Evolutionary conservation across 169 alveolate genomes (phyloP), one percentile per base, ranked within the genome.

Genomic region (Cryptosporidium bovis): DNA sequence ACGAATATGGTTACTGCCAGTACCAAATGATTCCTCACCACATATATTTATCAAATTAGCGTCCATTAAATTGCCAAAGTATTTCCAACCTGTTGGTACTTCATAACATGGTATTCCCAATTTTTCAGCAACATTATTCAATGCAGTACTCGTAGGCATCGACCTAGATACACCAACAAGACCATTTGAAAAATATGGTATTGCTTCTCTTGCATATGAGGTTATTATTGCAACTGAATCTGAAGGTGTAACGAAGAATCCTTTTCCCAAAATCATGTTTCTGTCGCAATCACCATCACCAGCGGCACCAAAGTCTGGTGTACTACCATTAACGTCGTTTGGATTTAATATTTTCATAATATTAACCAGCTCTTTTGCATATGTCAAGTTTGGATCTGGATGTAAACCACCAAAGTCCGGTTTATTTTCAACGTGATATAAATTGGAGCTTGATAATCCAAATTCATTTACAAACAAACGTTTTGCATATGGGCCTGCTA

Each of bases 31-130:
- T 90, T 97, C 99, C 87, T 97, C 99, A 33, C 99, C 99, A 83
- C 99, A 96, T 27, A 96, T 82, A 44, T 91, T 90, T 34, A 96
- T 92, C 85, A 91, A 92, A 40, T 95, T 97, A 53, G 98, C 97
- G 90, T 97, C 99, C 97, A 97, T 96, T 69, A 97, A 92, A 84
- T 97, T 97, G 20, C 99, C 98, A 83, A 97, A 97, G 94, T 94
- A 97, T 91, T 97, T 97, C 99, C 99, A 97, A 2, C 99, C 99
- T 3, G 99, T 97, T 20, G 99, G 99, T 6, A 95, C 94, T 90
- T 97, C 99, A 92, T 94, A 96, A 55, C 95, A 68, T 31, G 91
- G 90, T 51, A 96, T 90, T 31, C 97, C 97, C 55, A 95, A 91
- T 53, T 95, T 95, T 62, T 93, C 91, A 4, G 97, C 98, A 13